Percentiles rank a stretch among this genome's conserved stretches.
These are phyloP conservation scores for Musa schizocarpa DNA, from an alignment of 176 grass and related monocot genomes.

Conservation along the genomic window DNA sequence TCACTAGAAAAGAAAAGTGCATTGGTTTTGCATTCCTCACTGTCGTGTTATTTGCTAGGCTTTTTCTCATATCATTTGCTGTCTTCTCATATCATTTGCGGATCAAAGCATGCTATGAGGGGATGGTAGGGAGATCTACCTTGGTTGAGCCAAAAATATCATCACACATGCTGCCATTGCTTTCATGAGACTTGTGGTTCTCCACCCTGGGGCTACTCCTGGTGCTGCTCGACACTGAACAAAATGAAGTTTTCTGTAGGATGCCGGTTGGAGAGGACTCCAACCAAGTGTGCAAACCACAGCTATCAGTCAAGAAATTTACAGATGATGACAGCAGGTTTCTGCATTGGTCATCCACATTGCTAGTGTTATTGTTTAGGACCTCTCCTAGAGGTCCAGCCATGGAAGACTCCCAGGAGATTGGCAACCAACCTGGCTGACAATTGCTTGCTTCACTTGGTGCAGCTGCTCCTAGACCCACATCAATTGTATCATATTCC, in stretches of 20 bases:
- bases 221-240: conserved; percentile 22
- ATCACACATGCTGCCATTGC: conserved; percentile 14
- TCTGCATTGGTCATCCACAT: conserved; percentile 15
- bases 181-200: neutral
- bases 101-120: neutral
- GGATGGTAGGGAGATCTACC: conserved; percentile 5
- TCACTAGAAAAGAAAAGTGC: neutral
- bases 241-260: conserved; percentile 16
- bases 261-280: conserved; percentile 48
- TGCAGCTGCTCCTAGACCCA: conserved; percentile 8
- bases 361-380: conserved; percentile 36
- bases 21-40: neutral
- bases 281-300: conserved; percentile 48
- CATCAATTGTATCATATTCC: conserved; percentile 29
- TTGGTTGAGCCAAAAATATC: conserved; percentile 17
- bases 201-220: conserved; percentile 9
- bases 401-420: conserved; percentile 29
- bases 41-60: neutral
- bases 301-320: conserved; percentile 59
- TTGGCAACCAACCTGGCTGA: conserved; percentile 9
- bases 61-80: neutral
- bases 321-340: conserved; percentile 29
- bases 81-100: neutral
- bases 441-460: conserved; percentile 16
- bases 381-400: conserved; percentile 81